Conservation (phyloP, 2,329 filamentous ascomycete species). For the Hypoxylon sp. region DNA sequence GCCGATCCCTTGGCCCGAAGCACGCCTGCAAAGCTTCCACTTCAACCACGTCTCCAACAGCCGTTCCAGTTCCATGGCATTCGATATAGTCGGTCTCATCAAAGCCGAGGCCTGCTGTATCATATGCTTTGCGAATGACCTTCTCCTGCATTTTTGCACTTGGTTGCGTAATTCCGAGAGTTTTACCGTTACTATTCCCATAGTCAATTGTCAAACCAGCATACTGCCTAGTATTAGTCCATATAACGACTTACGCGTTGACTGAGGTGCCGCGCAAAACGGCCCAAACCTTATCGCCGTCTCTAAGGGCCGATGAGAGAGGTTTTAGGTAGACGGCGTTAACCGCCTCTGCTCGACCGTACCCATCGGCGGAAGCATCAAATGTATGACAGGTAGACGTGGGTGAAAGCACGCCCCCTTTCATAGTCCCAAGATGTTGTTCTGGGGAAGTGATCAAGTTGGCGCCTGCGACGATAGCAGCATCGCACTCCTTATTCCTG, state of each 20-base stretch:
- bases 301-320: conserved; percentile 49
- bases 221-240: too few species aligned
- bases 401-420: conserved; percentile 55
- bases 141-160: conserved; percentile 44
- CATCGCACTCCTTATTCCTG: conserved; percentile 51
- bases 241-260: conserved; percentile 47
- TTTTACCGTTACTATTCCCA: conserved; percentile 48
- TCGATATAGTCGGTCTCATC: conserved; percentile 47
- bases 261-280: conserved; percentile 48
- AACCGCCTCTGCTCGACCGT: conserved; percentile 47
- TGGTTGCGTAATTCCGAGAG: conserved; percentile 52
- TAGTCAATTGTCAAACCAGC: too few species aligned
- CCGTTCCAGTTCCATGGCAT: conserved; percentile 50
- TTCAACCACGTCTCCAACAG: conserved; percentile 49
- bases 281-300: conserved; percentile 51
- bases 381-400: conserved; percentile 53
- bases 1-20: too few species aligned
- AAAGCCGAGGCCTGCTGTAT: conserved; percentile 42
- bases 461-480: conserved; percentile 56
- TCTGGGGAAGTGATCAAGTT: conserved; percentile 56
- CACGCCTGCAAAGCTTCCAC: too few species aligned
- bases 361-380: conserved; percentile 53
- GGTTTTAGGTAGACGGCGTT: conserved; percentile 48
- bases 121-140: conserved; percentile 44
- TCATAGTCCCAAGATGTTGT: conserved; percentile 51